Base-by-base conservation (phyloP, 148 eudicot species). In the Arctostaphylos glauca region DNA sequence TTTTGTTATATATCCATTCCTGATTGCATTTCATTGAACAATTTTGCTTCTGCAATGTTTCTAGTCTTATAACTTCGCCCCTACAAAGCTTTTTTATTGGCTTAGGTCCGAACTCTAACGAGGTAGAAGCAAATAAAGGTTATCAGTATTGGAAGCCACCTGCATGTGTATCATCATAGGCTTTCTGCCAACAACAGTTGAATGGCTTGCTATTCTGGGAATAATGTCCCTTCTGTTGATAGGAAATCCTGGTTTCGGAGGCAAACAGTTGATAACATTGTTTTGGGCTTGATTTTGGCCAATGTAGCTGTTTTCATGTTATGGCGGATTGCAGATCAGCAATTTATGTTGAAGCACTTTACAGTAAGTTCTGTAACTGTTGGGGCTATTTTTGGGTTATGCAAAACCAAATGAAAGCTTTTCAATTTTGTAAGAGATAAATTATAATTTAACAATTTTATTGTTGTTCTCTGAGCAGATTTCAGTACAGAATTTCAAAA, bases 231-330 rank as follows among this genome's bases (percentile, higher is more conserved):
- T 74, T 76, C 80, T 85, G 48, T 87, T 56, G 81, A 74, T 81
- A 95, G 98, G 98, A 82, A 85, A 76, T 90, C 93, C 78, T 84
- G 90, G 89, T 78, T 91, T 56, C 87, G 74, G 82, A 88, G 93
- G 85, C 85, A 84, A 83, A 85, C 93, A 18, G 18, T 87, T 46
- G 94, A 94, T 89, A 84, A 87, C 10, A 90, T 92, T 55, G 90
- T 92, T 74, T 72, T 88, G 75, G 94, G 98, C 52, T 84, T 95
- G 83, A 89, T 95, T 50, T 10, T 89, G 67, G 85, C 96, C 59
- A 95, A 94, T 89, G 90, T 87, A 62, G 98, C 86, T 80, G 96
- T 94, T 76, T 95, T 90, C 82, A 54, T 94, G 59, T 70, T 95
- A 79, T 95, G 98, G 98, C 86, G 86, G 60, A 73, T 89, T 78